Base-by-base conservation (phyloP, 176 grass and related monocot species). In the Aegilops longissima region DNA sequence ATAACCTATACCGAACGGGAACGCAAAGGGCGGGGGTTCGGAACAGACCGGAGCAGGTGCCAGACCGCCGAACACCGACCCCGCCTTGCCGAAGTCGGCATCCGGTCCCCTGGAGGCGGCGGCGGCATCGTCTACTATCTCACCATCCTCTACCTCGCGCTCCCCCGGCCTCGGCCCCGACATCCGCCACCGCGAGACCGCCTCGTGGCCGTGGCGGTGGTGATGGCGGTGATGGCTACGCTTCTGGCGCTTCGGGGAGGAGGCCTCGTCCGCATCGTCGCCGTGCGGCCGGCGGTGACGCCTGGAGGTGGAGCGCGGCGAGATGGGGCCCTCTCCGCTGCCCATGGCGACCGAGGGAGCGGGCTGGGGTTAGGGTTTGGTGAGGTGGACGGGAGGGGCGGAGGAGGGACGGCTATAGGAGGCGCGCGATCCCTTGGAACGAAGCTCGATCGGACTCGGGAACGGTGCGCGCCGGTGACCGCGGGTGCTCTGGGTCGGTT, bases 81-180 rank as follows among this genome's bases (percentile, higher is more conserved):
- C n/a, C 2, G 70, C 11, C 45, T 64, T 78, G 33, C 36, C 24
- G 29, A 35, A 63, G 35, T 81, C 69, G 8, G 77, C 40, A 47
- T 73, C 89, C 76, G 63, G 29, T 1, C 39, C 39, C 38, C 70
- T 45, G 23, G 87, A 69, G 33, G 45, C 42, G 11, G 39, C 70
- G 61, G 5, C 17, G 7, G 29, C 92, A 1, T 86, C 73, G 36
- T 98, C 89, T 17, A 96, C 80, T 76, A 99, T 99, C 87, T 99
- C 97, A 39, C 96, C 97, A 75, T 99, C 94, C 67, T 98, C 97
- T 31, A 91, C 68, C 47, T 98, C 94, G 58, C 89, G 90, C 14
- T 83, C 67, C 8, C 34, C 69, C 7, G 31, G 69, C 81, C 31
- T 38, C 8, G 33, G 21, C 36, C n/a, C 52, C 82, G 51, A 13